Evolutionary conservation across 306 rosid genomes (phyloP).

Genomic region (Amphicarpaea edgeworthii): DNA sequence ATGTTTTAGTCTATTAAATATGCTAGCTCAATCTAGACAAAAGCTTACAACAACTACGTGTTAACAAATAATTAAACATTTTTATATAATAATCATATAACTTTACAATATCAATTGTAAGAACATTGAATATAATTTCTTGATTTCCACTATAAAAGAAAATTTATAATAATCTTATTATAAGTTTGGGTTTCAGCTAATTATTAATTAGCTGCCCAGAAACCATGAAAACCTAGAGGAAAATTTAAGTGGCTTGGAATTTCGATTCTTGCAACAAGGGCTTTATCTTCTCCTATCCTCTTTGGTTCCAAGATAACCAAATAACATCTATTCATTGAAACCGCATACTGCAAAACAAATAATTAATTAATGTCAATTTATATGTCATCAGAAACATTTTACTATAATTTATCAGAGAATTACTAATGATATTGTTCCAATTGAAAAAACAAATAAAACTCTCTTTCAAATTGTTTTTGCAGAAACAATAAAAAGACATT

Average conservation of each 20-base stretch:
- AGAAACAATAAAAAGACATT: not conserved
- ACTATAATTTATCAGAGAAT: not conserved
- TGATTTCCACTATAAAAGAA: not conserved
- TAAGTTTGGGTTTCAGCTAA: slow-evolving; percentile 33
- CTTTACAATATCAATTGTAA: slow-evolving; percentile 5
- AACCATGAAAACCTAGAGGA: slow-evolving; percentile 89
- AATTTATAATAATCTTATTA: not conserved
- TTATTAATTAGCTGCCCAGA: slow-evolving; percentile 65
- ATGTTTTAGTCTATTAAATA: too few relatives aligned
- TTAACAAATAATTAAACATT: not conserved
- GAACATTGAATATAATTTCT: not conserved
- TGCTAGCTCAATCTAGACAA: not conserved
- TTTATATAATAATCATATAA: not conserved
- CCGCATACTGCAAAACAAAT: slow-evolving; percentile 76
- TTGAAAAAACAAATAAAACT: not conserved
- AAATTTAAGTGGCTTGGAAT: slow-evolving; percentile 83
- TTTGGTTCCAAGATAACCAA: slow-evolving; percentile 69
- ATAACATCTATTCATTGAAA: slow-evolving; percentile 77
- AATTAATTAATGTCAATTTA: slow-evolving; percentile 1
- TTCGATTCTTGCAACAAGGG: slow-evolving; percentile 78
- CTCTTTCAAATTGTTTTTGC: not conserved
- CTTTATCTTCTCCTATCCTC: slow-evolving; percentile 69
- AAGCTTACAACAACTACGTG: not conserved
- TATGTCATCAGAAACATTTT: not conserved
- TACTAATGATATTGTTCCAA: not conserved